Conservation (phyloP, 371 early-diverging fungal species). For the Mucor plumbeus region DNA sequence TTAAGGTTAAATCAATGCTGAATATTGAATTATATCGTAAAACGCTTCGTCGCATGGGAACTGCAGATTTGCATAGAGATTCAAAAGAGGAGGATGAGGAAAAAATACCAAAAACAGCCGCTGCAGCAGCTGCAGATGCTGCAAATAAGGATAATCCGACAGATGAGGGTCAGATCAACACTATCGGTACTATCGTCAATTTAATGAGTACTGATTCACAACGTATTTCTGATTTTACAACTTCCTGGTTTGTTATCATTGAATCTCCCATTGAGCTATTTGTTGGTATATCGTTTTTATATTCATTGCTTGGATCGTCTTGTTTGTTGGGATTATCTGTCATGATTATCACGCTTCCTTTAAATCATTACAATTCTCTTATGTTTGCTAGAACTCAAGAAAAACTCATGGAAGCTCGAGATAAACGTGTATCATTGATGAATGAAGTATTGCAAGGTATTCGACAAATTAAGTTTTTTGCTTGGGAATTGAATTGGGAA, state of each 20-base stretch:
- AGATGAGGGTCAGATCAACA: conserved; percentile 27
- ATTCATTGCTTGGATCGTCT: conserved; percentile 61
- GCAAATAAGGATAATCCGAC: conserved; percentile 21
- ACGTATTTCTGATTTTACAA: conserved; percentile 57
- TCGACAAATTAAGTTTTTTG: conserved; percentile 69
- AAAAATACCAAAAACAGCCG: background rate
- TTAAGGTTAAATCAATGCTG: conserved; percentile 52
- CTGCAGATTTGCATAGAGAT: conserved; percentile 36
- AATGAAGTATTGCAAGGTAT: conserved; percentile 60
- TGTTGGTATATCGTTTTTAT: conserved; percentile 64
- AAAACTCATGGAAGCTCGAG: conserved; percentile 47
- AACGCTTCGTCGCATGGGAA: conserved; percentile 48
- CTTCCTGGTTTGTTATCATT: conserved; percentile 55
- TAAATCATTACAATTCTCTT: conserved; percentile 49
- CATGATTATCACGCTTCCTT: conserved; percentile 50
- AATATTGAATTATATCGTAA: conserved; percentile 65
- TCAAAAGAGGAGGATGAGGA: conserved; percentile 27
- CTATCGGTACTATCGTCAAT: conserved; percentile 75
- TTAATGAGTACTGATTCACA: conserved; percentile 78
- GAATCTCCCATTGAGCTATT: conserved; percentile 57
- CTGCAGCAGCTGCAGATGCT: conserved; percentile 16
- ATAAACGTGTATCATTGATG: conserved; percentile 52
- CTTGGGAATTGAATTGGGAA: conserved; percentile 53
- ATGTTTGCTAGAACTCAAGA: conserved; percentile 48
- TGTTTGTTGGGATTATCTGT: conserved; percentile 63